These are phyloP conservation scores for Phytophthora europaea DNA, from an alignment of 352 stramenopile species.

Conservation along the genomic window DNA sequence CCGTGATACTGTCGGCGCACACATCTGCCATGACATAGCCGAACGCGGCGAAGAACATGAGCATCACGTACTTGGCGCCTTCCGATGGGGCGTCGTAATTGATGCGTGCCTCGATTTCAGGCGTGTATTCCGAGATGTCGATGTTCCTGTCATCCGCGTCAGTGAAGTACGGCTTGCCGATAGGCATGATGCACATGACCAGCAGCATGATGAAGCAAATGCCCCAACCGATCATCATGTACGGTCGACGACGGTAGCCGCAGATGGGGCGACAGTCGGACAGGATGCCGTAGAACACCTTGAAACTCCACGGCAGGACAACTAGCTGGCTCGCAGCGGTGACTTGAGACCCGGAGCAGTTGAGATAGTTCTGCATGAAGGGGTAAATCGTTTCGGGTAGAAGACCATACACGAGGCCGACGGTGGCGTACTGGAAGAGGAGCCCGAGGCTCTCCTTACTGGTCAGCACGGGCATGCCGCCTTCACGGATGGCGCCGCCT, in stretches of 20 bases:
- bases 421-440: slow-evolving; percentile 49
- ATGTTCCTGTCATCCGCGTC: slow-evolving; percentile 25
- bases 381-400: slow-evolving; percentile 57
- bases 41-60: slow-evolving; percentile 62
- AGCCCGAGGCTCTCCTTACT: slow-evolving; percentile 49
- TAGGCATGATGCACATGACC: slow-evolving; percentile 36
- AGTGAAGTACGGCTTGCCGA: slow-evolving; percentile 52
- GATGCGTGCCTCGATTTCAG: slow-evolving; percentile 31
- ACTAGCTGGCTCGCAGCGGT: slow-evolving; percentile 47
- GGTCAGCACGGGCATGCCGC: slow-evolving; percentile 36
- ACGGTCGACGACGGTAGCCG: slow-evolving; percentile 36
- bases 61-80: slow-evolving; percentile 45
- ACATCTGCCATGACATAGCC: slow-evolving; percentile 74
- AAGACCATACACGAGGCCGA: slow-evolving; percentile 45
- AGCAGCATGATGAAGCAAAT: slow-evolving; percentile 41
- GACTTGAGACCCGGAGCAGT: slow-evolving; percentile 33
- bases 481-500: slow-evolving; percentile 42
- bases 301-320: slow-evolving; percentile 75
- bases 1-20: slow-evolving; percentile 57
- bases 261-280: slow-evolving; percentile 77
- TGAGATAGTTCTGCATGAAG: slow-evolving; percentile 59
- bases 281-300: slow-evolving; percentile 50
- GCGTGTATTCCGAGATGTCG: slow-evolving; percentile 24
- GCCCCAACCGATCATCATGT: slow-evolving; percentile 51
- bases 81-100: slow-evolving; percentile 29